Conservation (phyloP, 106 monocot species). For the Cymbidium sinense region DNA sequence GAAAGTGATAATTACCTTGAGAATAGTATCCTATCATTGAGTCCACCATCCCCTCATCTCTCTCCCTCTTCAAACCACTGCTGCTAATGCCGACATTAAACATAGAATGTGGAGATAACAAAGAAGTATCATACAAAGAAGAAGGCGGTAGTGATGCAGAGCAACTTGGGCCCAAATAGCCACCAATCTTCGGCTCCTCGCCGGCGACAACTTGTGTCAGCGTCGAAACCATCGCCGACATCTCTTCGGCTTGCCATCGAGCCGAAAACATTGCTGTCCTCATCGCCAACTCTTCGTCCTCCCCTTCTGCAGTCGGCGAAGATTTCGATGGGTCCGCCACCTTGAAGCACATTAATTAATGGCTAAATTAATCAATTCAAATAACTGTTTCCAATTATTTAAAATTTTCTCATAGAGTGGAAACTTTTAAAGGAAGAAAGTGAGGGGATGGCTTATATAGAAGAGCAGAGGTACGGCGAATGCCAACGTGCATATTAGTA, state of each 20-base stretch:
- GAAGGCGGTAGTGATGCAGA: too few species aligned
- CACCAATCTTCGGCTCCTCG: background rate
- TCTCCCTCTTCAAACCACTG: conserved; percentile 13
- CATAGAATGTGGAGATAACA: background rate
- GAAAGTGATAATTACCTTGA: background rate
- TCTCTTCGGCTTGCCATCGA: conserved; percentile 12
- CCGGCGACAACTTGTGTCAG: conserved; percentile 29
- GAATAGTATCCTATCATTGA: background rate
- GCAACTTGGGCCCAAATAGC: background rate
- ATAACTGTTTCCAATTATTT: background rate
- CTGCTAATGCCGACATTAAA: background rate
- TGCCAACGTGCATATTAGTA: background rate
- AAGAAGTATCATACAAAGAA: background rate
- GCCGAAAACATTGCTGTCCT: background rate
- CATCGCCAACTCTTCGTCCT: background rate
- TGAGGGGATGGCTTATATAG: background rate
- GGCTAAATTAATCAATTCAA: background rate
- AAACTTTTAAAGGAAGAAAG: background rate
- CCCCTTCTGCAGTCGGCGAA: conserved; percentile 1
- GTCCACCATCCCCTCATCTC: background rate
- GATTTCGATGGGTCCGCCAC: conserved; percentile 8
- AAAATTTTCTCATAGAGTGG: background rate
- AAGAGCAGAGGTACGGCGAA: background rate
- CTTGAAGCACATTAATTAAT: conserved; percentile 12
- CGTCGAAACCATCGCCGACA: conserved; percentile 34